These are phyloP conservation scores for Aeminium ludgeri DNA, from an alignment of 495 filamentous ascomycete genomes.

Conservation along the genomic window DNA sequence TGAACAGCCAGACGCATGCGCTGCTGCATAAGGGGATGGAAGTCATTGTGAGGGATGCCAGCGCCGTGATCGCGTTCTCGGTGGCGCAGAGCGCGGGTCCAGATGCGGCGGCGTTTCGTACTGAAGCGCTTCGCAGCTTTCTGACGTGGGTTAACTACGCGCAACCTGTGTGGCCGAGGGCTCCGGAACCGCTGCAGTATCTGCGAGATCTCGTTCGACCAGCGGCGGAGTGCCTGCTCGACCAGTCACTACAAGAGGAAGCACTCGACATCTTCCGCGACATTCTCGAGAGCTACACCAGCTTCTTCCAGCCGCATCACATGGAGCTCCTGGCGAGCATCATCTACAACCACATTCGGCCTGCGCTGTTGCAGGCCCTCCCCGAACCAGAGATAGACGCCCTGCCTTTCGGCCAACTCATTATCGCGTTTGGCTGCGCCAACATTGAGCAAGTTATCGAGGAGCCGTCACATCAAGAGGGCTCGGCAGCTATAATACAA, in stretches of 20 bases:
- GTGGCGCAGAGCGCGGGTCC: not conserved
- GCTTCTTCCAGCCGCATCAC: slow-evolving; percentile 41
- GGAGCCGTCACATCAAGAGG: slow-evolving; percentile 2
- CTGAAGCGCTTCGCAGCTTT: slow-evolving; percentile 5
- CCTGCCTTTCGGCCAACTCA: slow-evolving; percentile 7
- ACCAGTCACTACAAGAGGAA: slow-evolving; percentile 37
- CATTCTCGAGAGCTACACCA: slow-evolving; percentile 43
- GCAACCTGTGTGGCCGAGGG: slow-evolving; percentile 39
- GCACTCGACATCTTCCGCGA: slow-evolving; percentile 50
- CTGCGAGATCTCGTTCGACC: slow-evolving; percentile 38
- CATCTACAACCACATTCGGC: slow-evolving; percentile 20
- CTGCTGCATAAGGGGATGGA: slow-evolving; percentile 10
- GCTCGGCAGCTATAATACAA: slow-evolving; percentile 3
- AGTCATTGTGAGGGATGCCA: slow-evolving; percentile 7
- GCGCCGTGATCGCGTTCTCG: not conserved
- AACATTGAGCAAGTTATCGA: slow-evolving; percentile 11
- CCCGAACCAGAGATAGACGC: slow-evolving; percentile 4
- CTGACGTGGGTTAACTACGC: slow-evolving; percentile 55
- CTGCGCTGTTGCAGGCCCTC: slow-evolving; percentile 4
- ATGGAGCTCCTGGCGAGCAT: slow-evolving; percentile 37
- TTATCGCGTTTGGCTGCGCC: slow-evolving; percentile 11
- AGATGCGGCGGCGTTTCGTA: not conserved
- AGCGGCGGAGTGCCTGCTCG: slow-evolving; percentile 38
- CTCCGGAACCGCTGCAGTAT: slow-evolving; percentile 34
- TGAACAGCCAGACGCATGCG: slow-evolving; percentile 20